Evolutionary conservation across 306 rosid genomes (phyloP), one percentile per base, ranked within the genome.

Genomic region (Dalbergia cultrata): DNA sequence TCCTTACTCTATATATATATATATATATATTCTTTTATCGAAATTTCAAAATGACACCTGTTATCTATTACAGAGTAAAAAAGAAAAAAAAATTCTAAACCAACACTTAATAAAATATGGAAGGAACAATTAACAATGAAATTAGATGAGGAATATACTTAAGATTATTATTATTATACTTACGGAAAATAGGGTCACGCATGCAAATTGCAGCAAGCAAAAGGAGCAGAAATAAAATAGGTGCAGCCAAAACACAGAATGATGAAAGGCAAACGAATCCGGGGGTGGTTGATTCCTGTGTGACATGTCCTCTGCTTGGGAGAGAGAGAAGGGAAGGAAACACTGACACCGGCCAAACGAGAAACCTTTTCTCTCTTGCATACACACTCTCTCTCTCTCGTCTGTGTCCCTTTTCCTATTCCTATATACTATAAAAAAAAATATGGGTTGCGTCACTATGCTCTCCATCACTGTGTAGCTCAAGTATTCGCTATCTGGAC

Each of bases 181-280:
- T 12, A 12, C 33, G 18, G 58, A 39, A 22, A 75, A 10, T 13
- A 8, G 53, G 77, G 45, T 5, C 26, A 13, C 4, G n/a, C n/a
- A 59, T 2, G 54, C 41, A 59, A 59, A 56, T 67, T 26, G 67
- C 4, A 54, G 10, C 7, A 14, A 67, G 49, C 43, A 44, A 9
- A 19, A 34, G 82, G 75, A 57, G 60, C n/a, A 54, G 45, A 67
- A 76, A 18, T 9, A 3, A 78, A 78, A 67, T 63, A 52, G 21
- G 56, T 35, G 26, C 3, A 67, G 54, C 66, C 33, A 4, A 49
- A 50, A 50, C n/a, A 14, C 41, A 41, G 7, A 34, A 18, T 2
- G 58, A 57, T 39, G 33, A 34, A 35, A 73, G 8, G 67, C 17
- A 4, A 11, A 13, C 14, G 52, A 76, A 62, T 16, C 67, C 37